Base-by-base conservation (phyloP, 2,329 filamentous ascomycete species). In the Colletotrichum sp. region DNA sequence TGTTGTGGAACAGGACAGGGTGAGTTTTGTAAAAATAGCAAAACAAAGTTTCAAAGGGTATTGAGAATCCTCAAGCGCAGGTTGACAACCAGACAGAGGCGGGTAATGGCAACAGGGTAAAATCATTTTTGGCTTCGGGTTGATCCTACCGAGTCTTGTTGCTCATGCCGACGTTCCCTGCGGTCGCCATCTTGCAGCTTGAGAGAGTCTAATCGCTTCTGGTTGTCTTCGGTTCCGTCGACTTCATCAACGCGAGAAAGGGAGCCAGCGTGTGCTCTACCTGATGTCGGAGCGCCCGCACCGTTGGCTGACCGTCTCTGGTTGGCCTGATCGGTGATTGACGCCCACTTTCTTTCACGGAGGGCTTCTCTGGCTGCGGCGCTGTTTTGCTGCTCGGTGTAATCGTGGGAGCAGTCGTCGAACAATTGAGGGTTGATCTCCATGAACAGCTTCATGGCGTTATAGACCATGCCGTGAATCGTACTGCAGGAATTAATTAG, bases 361-460 rank as follows among this genome's bases (percentile, higher is more conserved):
- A 93, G 90, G 78, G 94, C 93, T 85, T 98, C 94, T 72, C 96
- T 93, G 76, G 95, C 92, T n/a, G 95, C 93, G 5, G 96, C 95
- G 78, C 92, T 97, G 86, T 98, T 98, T 86, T 99, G 96, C 81
- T 97, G 94, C 85, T 99, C 96, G 7, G 96, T 98, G 86, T 99
- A 99, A 79, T 99, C 96, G 82, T 98, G 96, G 44, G 97, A 98
- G 87, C 97, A 99, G 83, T 99, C 97, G 81, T 99, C 97, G 81
- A 99, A 99, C 26, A 99, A 91, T 84, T 98, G 96, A 12, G 97
- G 97, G 84, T 99, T 99, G 82, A 99, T 98, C 85, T 99, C 97
- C 97, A 99, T 99, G 86, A 99, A 99, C 49, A 99, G 91, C 85
- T 99, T 99, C 97, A 99, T 99, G 73, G 97, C 97, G 82, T 99